These are phyloP conservation scores for Hymenoscyphus scutula DNA, from an alignment of 2,329 filamentous ascomycete species.

Conservation along the genomic window DNA sequence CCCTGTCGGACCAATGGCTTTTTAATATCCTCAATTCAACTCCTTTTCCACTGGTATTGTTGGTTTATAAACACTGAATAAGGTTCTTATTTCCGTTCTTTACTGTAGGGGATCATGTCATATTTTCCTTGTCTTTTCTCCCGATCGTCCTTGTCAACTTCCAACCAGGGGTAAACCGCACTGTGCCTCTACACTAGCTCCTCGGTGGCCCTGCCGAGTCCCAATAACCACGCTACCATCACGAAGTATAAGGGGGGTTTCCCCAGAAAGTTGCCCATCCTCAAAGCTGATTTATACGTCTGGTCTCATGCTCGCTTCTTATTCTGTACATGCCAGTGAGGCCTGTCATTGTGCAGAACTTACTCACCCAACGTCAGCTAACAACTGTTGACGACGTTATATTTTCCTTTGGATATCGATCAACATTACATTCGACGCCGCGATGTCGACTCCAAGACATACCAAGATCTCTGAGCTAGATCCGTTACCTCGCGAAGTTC, in stretches of 20 bases:
- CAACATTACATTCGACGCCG: neutral
- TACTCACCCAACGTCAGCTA: neutral
- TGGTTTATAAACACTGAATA: neutral
- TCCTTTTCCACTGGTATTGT: neutral
- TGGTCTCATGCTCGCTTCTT: neutral
- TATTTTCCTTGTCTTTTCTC: neutral
- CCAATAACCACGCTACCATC: neutral
- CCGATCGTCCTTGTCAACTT: neutral
- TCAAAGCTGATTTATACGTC: neutral
- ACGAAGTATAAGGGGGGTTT: neutral
- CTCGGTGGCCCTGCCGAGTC: neutral
- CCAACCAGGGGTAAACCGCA: neutral
- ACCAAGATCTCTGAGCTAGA: constrained; percentile 51
- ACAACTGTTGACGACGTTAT: neutral
- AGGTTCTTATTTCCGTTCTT: neutral
- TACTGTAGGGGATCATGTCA: neutral
- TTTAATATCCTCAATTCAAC: neutral
- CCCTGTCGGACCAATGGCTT: neutral
- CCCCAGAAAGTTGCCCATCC: neutral
- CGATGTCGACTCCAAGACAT: neutral
- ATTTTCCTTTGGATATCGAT: neutral
- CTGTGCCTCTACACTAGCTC: neutral
- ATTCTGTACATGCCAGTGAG: neutral
- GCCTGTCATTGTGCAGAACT: neutral
- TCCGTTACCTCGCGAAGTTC: constrained; percentile 85